Percentiles rank a stretch among this genome's conserved stretches.
Conservation (phyloP, 768 basidiomycete genomes). For the Gymnopilus dilepis region DNA sequence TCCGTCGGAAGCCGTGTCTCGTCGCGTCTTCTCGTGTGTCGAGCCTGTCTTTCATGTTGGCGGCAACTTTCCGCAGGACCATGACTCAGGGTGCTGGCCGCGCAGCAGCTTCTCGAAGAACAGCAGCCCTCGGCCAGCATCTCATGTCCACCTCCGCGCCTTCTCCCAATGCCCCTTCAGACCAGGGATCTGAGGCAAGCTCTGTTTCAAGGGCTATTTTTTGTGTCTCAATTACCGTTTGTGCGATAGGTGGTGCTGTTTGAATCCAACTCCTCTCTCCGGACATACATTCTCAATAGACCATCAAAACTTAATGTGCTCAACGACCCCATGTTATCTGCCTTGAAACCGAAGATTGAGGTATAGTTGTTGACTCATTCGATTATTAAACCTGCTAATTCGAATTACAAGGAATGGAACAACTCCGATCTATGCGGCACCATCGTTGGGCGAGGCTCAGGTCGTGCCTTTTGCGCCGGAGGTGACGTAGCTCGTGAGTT, state of each 20-base stretch:
- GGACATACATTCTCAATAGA: constrained; percentile 82
- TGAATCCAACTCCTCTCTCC: constrained; percentile 64
- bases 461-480: constrained; percentile 89
- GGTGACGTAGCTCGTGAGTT: constrained; percentile 89
- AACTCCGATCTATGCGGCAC: constrained; percentile 70
- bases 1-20: constrained; percentile 25
- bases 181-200: constrained; percentile 42
- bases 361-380: constrained; percentile 41
- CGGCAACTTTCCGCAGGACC: constrained; percentile 36
- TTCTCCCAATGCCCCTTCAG: constrained; percentile 3
- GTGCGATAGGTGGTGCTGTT: constrained; percentile 63
- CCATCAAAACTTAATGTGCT: constrained; percentile 83
- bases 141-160: constrained; percentile 48
- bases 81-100: constrained; percentile 47
- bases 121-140: constrained; percentile 51
- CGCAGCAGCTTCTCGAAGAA: constrained; percentile 45
- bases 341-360: constrained; percentile 76
- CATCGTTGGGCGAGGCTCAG: constrained; percentile 73
- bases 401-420: constrained; percentile 67
- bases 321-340: constrained; percentile 75
- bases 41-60: constrained; percentile 34
- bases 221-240: constrained; percentile 21
- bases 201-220: constrained; percentile 10
- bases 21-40: constrained; percentile 13
- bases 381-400: constrained; percentile 12